phyloP scores from a whole-genome alignment of 257 asterid genomes.

The Linderniella brevidens region DNA sequence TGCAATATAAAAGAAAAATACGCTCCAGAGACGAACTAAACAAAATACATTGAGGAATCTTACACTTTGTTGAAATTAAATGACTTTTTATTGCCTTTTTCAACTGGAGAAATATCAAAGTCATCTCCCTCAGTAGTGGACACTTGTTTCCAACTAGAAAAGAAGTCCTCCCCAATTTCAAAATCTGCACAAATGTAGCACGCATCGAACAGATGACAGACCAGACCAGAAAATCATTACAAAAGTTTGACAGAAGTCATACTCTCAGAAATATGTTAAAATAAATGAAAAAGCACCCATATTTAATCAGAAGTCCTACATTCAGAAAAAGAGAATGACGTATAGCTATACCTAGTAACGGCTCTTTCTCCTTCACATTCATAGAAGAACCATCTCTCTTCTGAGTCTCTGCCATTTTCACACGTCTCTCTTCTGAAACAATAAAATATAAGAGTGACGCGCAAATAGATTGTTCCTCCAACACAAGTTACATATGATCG shows the following conservation, averaged over 20 bases:
- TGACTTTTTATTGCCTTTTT: constrained; percentile 57
- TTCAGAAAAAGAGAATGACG: neutral
- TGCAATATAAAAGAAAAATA: constrained; percentile 8
- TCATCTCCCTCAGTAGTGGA: constrained; percentile 39
- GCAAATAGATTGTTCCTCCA: too few relatives aligned
- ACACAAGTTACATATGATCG: too few relatives aligned
- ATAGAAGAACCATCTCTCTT: constrained; percentile 31
- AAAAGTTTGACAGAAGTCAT: constrained; percentile 1
- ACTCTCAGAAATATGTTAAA: constrained; percentile 7
- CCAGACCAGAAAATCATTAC: too few relatives aligned
- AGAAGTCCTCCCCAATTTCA: constrained; percentile 72
- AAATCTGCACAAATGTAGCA: constrained; percentile 37
- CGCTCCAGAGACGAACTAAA: constrained; percentile 11
- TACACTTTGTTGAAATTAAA: constrained; percentile 54
- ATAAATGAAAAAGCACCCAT: neutral
- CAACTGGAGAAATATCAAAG: constrained; percentile 53
- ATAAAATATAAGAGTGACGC: too few relatives aligned
- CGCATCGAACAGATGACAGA: constrained; percentile 1
- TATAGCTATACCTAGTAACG: constrained; percentile 36
- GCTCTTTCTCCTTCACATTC: constrained; percentile 30
- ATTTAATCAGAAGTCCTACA: neutral
- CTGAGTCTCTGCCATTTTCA: constrained; percentile 43
- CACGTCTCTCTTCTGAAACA: too few relatives aligned
- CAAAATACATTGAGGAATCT: constrained; percentile 12
- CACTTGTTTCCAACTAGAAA: constrained; percentile 64